Conservation (phyloP, 768 basidiomycete species). For the Leucocoprinus birnbaumii region DNA sequence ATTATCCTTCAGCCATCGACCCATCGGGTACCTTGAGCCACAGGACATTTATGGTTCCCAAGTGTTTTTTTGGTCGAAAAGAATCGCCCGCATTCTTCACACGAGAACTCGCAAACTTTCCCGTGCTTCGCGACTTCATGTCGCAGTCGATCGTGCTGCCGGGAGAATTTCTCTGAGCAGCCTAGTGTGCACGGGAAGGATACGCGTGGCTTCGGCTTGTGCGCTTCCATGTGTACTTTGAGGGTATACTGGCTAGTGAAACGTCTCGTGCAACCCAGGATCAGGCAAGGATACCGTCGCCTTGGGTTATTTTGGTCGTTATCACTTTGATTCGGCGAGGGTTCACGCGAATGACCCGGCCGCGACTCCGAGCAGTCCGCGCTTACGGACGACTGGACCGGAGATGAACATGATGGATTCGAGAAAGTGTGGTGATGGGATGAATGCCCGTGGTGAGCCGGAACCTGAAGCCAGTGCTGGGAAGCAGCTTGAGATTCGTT, state of each 20-base stretch:
- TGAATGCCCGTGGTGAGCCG: conserved; percentile 13
- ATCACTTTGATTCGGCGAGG: conserved; percentile 30
- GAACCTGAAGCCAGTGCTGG: conserved; percentile 9
- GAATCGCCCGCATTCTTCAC: conserved; percentile 49
- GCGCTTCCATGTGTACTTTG: conserved; percentile 53
- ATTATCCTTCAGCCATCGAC: conserved; percentile 28
- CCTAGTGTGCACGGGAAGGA: conserved; percentile 52
- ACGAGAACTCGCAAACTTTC: conserved; percentile 52
- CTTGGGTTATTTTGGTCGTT: conserved; percentile 28
- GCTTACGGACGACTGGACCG: conserved; percentile 24
- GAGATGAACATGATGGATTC: conserved; percentile 20
- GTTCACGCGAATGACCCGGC: conserved; percentile 26
- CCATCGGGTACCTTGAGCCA: conserved; percentile 48
- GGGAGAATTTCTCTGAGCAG: conserved; percentile 51
- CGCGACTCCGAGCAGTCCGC: conserved; percentile 21
- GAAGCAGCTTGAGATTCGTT: conserved; percentile 8
- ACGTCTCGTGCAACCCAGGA: conserved; percentile 43
- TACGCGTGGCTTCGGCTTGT: conserved; percentile 47
- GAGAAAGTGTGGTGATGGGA: conserved; percentile 15
- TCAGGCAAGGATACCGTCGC: conserved; percentile 45
- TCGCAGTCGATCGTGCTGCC: conserved; percentile 54
- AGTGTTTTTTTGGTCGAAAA: conserved; percentile 52
- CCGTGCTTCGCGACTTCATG: conserved; percentile 60
- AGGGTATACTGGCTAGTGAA: conserved; percentile 55
- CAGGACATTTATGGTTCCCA: conserved; percentile 54